Evolutionary conservation across 768 basidiomycete species (phyloP).

Genomic region (Pulveroboletus sp.): DNA sequence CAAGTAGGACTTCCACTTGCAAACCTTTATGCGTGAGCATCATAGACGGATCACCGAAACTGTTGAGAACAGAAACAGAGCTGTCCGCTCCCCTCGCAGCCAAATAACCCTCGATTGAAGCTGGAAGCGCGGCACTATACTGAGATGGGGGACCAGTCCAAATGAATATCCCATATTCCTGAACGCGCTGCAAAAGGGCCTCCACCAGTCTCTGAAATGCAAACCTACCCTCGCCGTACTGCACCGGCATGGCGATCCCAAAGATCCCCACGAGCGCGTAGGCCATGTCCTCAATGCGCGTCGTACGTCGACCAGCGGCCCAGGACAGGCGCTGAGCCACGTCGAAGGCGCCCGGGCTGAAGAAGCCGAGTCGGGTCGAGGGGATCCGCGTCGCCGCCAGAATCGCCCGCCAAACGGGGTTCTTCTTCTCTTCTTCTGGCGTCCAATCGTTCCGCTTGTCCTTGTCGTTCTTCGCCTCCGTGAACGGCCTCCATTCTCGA

Average conservation of each 20-base stretch:
- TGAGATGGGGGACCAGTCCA: constrained; percentile 7
- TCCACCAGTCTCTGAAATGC: constrained; percentile 21
- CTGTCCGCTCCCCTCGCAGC: neutral
- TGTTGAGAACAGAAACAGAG: neutral
- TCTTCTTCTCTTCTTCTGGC: neutral
- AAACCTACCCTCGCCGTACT: constrained; percentile 23
- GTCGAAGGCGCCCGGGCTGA: constrained; percentile 4
- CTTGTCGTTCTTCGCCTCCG: constrained; percentile 7
- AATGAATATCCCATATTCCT: neutral
- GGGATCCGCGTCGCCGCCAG: neutral
- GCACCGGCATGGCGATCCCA: constrained; percentile 17
- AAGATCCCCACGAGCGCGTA: constrained; percentile 25
- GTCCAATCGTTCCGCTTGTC: neutral
- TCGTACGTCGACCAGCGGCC: constrained; percentile 23
- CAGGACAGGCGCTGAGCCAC: constrained; percentile 8
- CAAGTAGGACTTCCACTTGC: constrained; percentile 6
- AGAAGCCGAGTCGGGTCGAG: neutral
- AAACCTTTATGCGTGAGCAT: constrained; percentile 6
- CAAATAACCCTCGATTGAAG: constrained; percentile 8
- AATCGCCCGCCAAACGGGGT: constrained; percentile 1
- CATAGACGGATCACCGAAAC: constrained; percentile 5
- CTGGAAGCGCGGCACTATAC: constrained; percentile 5
- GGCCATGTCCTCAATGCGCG: constrained; percentile 21
- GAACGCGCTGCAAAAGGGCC: constrained; percentile 2
- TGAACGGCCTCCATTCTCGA: constrained; percentile 1